phyloP scores from a whole-genome alignment of 2,329 filamentous ascomycete genomes.

The Trichophaea hybrida region DNA sequence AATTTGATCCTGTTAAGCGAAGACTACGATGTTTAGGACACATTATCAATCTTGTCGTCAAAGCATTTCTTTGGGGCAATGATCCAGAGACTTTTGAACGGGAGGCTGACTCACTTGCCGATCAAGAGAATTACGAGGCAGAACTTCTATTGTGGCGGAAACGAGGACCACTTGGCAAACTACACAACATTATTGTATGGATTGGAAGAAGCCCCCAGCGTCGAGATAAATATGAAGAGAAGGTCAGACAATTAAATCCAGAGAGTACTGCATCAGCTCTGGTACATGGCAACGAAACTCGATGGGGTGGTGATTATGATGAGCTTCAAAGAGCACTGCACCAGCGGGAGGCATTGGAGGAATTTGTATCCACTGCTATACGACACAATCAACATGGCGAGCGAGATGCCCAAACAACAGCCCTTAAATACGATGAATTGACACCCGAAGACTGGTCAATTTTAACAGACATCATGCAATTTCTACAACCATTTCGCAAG shows the following conservation, averaged over 20 bases:
- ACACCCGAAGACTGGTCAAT: not conserved
- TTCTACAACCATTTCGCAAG: not conserved
- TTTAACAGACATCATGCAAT: not conserved
- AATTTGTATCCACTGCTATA: constrained; percentile 12
- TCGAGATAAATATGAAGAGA: not conserved
- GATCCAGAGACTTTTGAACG: not conserved
- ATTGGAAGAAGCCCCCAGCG: not conserved
- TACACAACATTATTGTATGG: constrained; percentile 1
- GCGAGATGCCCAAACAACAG: not conserved
- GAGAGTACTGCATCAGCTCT: not conserved
- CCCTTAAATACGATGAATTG: not conserved
- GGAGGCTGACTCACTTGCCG: not conserved
- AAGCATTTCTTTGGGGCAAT: constrained; percentile 9
- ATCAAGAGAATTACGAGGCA: not conserved
- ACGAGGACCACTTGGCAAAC: not conserved
- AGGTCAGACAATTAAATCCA: not conserved
- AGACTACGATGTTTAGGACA: constrained; percentile 11
- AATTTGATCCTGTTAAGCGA: constrained; percentile 5
- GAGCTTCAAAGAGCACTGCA: not conserved
- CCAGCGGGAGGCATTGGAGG: not conserved
- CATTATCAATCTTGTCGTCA: constrained; percentile 10
- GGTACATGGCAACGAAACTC: not conserved
- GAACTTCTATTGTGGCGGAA: not conserved
- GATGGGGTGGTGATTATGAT: constrained; percentile 3
- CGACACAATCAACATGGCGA: not conserved